Percentiles rank a stretch among this genome's conserved stretches.
phyloP scores from a whole-genome alignment of 768 basidiomycete species.

The Termitomyces sp. region DNA sequence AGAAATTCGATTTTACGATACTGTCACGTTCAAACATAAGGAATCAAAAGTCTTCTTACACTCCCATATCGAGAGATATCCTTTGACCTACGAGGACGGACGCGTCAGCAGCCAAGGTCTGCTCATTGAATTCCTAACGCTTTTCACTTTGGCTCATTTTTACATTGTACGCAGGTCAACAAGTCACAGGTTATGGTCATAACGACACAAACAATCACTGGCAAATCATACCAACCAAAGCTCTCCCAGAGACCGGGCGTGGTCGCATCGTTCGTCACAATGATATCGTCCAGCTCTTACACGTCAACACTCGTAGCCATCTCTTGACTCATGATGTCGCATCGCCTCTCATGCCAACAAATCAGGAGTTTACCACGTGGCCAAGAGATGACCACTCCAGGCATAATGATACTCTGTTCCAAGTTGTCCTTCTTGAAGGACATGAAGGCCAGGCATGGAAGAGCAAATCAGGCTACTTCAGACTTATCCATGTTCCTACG shows the following conservation, averaged over 20 bases:
- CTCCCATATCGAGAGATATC: conserved; percentile 88
- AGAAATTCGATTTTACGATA: conserved; percentile 96
- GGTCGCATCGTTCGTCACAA: conserved; percentile 89
- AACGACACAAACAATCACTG: conserved; percentile 94
- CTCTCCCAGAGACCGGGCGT: conserved; percentile 89
- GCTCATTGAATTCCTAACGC: background rate
- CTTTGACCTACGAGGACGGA: conserved; percentile 91
- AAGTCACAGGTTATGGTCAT: conserved; percentile 93
- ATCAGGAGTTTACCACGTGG: conserved; percentile 97
- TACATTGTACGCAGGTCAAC: conserved; percentile 60
- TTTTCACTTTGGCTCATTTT: background rate
- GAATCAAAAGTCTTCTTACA: conserved; percentile 92
- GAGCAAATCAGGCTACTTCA: conserved; percentile 92
- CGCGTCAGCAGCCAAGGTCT: conserved; percentile 90
- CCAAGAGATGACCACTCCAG: conserved; percentile 69
- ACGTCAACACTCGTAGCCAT: conserved; percentile 75
- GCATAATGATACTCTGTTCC: conserved; percentile 88
- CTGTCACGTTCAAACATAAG: conserved; percentile 82
- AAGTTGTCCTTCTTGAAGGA: conserved; percentile 65
- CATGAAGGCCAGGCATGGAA: conserved; percentile 81
- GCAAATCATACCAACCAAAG: conserved; percentile 93
- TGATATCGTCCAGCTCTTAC: conserved; percentile 85
- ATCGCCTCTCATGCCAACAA: conserved; percentile 93
- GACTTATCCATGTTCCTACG: conserved; percentile 83
- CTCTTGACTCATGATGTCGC: conserved; percentile 97